Evolutionary conservation across 2,329 filamentous ascomycete species (phyloP).

Genomic region (Cryphonectria parasitica): DNA sequence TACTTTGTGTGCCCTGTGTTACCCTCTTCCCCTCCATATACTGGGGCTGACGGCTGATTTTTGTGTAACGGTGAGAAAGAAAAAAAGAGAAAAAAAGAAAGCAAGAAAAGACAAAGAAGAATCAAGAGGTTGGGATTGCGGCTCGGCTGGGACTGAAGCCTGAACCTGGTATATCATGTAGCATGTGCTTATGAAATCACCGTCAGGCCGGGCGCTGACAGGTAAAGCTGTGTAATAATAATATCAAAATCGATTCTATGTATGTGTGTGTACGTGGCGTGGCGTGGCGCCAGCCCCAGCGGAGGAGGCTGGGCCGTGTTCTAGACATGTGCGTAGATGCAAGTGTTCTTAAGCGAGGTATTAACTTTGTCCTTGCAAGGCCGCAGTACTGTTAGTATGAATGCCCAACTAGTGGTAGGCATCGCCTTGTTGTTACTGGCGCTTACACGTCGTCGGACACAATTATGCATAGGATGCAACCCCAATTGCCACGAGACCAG

Average conservation of each 20-base stretch:
- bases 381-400: background rate
- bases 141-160: slow-evolving; percentile 10
- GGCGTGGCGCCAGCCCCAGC: background rate
- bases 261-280: background rate
- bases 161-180: background rate
- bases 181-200: background rate
- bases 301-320: background rate
- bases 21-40: too few relatives aligned
- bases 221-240: background rate
- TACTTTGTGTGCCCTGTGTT: too few relatives aligned
- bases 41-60: background rate
- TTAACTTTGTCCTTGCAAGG: background rate
- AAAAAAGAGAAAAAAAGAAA: background rate
- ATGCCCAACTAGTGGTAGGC: background rate
- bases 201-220: background rate
- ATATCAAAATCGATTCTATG: background rate
- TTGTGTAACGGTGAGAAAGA: background rate
- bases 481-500: too few relatives aligned
- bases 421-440: background rate
- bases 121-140: background rate
- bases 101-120: too few relatives aligned
- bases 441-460: background rate
- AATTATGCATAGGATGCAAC: background rate
- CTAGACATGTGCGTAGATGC: background rate
- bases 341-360: background rate